Conservation (phyloP, 208 protist genomes). For the Leishmania turanica region DNA sequence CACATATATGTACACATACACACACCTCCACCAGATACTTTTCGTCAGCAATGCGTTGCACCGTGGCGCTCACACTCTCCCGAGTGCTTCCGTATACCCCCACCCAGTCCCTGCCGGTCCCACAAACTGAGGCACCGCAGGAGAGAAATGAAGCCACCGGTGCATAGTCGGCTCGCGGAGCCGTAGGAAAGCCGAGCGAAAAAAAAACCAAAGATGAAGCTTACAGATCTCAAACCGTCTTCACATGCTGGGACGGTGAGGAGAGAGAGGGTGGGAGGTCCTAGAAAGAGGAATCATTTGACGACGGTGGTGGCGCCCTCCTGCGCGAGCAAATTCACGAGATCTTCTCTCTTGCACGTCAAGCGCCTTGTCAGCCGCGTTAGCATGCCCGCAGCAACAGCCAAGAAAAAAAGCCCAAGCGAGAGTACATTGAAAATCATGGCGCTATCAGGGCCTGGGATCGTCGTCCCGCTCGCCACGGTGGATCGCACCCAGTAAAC, state of each 20-base stretch:
- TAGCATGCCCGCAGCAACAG: conserved; percentile 35
- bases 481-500: conserved; percentile 55
- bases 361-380: conserved; percentile 34
- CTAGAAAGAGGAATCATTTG: neutral
- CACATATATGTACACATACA: neutral
- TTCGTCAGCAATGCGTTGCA: neutral
- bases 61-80: neutral
- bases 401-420: conserved; percentile 50
- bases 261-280: conserved; percentile 5
- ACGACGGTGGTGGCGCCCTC: neutral
- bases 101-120: neutral
- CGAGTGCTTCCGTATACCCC: neutral
- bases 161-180: neutral
- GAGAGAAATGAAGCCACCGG: neutral
- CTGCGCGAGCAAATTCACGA: conserved; percentile 4
- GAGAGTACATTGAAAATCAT: conserved; percentile 83
- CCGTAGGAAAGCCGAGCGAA: neutral
- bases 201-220: neutral
- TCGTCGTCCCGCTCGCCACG: conserved; percentile 54
- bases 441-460: conserved; percentile 73
- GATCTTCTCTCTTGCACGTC: conserved; percentile 18
- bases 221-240: neutral
- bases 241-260: neutral
- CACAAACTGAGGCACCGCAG: neutral
- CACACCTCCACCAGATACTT: neutral